Evolutionary conservation across 768 basidiomycete species (phyloP).

Genomic region (Pholiota microspora): DNA sequence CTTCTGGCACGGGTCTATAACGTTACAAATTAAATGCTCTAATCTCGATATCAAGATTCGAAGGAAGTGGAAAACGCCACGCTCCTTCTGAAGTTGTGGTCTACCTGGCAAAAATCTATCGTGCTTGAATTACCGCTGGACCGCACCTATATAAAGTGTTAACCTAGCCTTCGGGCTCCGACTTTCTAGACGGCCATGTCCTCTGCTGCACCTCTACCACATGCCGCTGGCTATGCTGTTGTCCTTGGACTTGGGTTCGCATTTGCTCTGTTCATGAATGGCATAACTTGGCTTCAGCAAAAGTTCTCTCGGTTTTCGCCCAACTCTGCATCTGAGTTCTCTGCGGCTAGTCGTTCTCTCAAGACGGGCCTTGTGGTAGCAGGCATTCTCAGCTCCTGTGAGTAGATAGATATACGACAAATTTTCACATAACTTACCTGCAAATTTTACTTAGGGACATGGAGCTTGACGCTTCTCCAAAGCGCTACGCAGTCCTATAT

Average conservation of each 20-base stretch:
- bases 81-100: not conserved
- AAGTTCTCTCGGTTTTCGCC: slow-evolving; percentile 16
- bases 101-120: too few relatives aligned
- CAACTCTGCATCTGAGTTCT: slow-evolving; percentile 19
- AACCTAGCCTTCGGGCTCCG: not conserved
- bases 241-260: slow-evolving; percentile 17
- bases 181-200: not conserved
- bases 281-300: slow-evolving; percentile 17
- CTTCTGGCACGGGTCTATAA: not conserved
- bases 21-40: not conserved
- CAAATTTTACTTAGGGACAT: slow-evolving; percentile 15
- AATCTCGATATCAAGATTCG: not conserved
- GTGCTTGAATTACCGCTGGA: not conserved
- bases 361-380: slow-evolving; percentile 22
- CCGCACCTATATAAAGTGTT: not conserved
- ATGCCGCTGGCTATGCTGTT: slow-evolving; percentile 5
- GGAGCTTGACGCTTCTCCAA: slow-evolving; percentile 20
- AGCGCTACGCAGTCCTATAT: slow-evolving; percentile 19
- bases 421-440: too few relatives aligned
- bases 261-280: slow-evolving; percentile 20
- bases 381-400: slow-evolving; percentile 21
- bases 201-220: not conserved
- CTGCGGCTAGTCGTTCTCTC: slow-evolving; percentile 21
- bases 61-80: not conserved
- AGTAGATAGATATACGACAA: not conserved